Evolutionary conservation across 495 filamentous ascomycete species (phyloP).

Genomic region (Aspergillus panamensis): DNA sequence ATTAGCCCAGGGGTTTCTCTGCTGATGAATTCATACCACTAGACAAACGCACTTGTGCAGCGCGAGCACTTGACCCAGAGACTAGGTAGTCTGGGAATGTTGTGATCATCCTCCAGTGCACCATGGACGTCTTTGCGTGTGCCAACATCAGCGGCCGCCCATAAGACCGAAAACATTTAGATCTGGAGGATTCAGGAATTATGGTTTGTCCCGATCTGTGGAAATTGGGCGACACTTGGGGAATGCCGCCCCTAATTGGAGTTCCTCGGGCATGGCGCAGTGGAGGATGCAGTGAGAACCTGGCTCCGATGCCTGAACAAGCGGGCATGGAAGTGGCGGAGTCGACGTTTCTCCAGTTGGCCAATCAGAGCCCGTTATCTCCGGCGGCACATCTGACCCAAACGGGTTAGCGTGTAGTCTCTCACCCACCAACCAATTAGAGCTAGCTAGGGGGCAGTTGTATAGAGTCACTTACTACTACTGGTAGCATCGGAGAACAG

Average conservation of each 20-base stretch:
- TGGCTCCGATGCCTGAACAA: no score
- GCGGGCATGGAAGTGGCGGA: neutral
- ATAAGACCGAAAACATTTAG: neutral
- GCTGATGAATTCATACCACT: no score
- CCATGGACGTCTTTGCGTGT: neutral
- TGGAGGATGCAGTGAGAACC: neutral
- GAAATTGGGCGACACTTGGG: neutral
- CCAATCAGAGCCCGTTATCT: no score
- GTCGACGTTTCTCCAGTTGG: neutral
- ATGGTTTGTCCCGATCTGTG: neutral
- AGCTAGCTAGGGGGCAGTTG: no score
- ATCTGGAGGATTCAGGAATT: neutral
- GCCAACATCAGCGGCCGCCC: neutral
- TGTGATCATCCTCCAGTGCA: neutral
- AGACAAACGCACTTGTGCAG: no score
- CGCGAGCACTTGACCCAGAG: no score
- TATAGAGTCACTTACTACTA: no score
- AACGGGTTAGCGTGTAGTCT: no score
- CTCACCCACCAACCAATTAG: no score
- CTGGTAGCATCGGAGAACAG: no score
- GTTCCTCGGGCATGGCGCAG: neutral
- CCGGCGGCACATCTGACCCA: no score
- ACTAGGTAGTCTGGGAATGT: neutral
- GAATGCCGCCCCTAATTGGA: neutral
- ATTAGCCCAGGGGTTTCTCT: no score